Evolutionary conservation across 2,329 filamentous ascomycete species (phyloP).

Genomic region (Alternaria brassicicola): DNA sequence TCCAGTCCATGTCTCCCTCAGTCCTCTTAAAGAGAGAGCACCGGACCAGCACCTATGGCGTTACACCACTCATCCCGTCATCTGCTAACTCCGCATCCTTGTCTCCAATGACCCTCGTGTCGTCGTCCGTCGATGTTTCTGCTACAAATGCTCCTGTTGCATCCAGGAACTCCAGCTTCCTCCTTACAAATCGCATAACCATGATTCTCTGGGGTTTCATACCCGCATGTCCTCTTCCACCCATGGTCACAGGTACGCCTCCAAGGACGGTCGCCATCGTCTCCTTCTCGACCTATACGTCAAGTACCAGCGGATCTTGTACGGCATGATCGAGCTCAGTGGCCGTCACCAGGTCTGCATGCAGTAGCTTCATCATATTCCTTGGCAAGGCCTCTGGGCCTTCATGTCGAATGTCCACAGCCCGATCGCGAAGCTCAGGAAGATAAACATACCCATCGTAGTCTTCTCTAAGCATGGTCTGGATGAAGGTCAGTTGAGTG

Average conservation of each 20-base stretch:
- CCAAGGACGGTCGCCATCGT: neutral
- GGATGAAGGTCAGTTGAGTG: neutral
- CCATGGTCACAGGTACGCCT: neutral
- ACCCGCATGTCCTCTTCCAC: neutral
- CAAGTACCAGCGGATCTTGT: conserved; percentile 2
- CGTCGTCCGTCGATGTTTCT: neutral
- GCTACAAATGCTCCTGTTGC: neutral
- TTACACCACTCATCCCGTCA: neutral
- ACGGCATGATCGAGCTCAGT: neutral
- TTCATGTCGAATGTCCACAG: conserved; percentile 5
- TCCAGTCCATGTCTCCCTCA: neutral
- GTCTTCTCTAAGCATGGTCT: neutral
- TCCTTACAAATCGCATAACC: neutral
- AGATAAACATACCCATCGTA: neutral
- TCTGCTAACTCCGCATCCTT: neutral
- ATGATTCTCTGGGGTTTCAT: neutral
- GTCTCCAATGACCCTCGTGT: neutral
- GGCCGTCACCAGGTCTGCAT: conserved; percentile 15
- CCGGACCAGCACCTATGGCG: too few relatives aligned
- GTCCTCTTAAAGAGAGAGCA: neutral
- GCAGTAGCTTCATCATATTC: conserved; percentile 3
- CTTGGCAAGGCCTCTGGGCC: conserved; percentile 9
- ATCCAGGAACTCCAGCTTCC: neutral
- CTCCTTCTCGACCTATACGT: neutral
- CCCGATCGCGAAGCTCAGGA: neutral